A percentile compares a stretch with the other conserved stretches of the same genome.
Conservation (phyloP, 2,329 filamentous ascomycete species). For the Neonectria coccinea region DNA sequence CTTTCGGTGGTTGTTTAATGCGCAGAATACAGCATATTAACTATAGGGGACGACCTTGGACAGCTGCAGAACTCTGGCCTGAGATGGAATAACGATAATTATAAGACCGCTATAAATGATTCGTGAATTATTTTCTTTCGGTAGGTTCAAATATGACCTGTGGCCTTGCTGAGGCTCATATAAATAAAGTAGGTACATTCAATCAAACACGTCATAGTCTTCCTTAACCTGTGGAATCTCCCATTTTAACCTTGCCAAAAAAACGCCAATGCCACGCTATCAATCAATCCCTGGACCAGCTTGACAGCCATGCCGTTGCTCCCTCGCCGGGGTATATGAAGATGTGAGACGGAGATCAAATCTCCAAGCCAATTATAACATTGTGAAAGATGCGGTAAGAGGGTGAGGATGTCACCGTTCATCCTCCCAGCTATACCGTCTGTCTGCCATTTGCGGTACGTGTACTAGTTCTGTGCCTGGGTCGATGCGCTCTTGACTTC, state of each 20-base stretch:
- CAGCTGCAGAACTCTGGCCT: neutral
- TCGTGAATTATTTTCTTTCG: neutral
- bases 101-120: neutral
- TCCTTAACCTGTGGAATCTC: conserved; percentile 1
- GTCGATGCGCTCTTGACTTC: conserved; percentile 58
- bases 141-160: neutral
- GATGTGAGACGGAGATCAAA: conserved; percentile 1
- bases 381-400: conserved; percentile 1
- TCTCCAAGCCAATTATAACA: conserved; percentile 13
- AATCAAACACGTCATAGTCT: neutral
- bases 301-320: conserved; percentile 11
- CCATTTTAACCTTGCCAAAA: conserved; percentile 9
- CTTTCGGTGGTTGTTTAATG: neutral
- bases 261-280: conserved; percentile 9
- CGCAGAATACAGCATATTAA: neutral
- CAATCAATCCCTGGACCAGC: conserved; percentile 8
- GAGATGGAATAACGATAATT: neutral
- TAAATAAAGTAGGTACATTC: conserved; percentile 14
- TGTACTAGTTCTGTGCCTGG: conserved; percentile 60
- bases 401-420: conserved; percentile 34
- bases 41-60: too few species aligned
- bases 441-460: conserved; percentile 62
- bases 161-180: neutral
- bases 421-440: conserved; percentile 65
- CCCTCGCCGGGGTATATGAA: conserved; percentile 20